Percentiles rank a stretch among this genome's conserved stretches.
These are phyloP conservation scores for Didymella sp. DNA, from an alignment of 2,329 filamentous ascomycete genomes.

Conservation along the genomic window DNA sequence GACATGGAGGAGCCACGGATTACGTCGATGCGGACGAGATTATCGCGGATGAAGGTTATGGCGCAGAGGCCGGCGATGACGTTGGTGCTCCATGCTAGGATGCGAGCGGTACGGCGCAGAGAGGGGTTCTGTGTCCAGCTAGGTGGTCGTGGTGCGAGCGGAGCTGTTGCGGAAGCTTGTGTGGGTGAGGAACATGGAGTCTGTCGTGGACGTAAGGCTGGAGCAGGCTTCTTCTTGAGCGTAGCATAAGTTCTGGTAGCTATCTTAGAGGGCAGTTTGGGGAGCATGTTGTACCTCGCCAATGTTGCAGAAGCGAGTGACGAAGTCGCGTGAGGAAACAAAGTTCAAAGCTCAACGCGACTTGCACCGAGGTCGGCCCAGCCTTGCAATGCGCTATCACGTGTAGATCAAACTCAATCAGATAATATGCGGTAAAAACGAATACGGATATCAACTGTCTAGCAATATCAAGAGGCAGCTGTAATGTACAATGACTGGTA, in stretches of 20 bases:
- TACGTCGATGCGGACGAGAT: slow-evolving; percentile 46
- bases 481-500: slow-evolving; percentile 49
- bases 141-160: slow-evolving; percentile 8
- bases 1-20: slow-evolving; percentile 55
- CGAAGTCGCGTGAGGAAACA: not conserved
- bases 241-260: slow-evolving; percentile 8
- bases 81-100: slow-evolving; percentile 22
- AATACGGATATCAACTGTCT: slow-evolving; percentile 25
- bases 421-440: slow-evolving; percentile 27
- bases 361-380: slow-evolving; percentile 15
- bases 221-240: not conserved
- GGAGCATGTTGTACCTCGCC: slow-evolving; percentile 2
- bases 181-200: slow-evolving; percentile 4
- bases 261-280: not conserved
- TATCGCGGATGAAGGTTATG: slow-evolving; percentile 50
- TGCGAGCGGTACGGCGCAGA: slow-evolving; percentile 20
- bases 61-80: slow-evolving; percentile 24
- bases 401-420: slow-evolving; percentile 19
- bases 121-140: slow-evolving; percentile 15
- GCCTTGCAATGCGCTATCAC: slow-evolving; percentile 10
- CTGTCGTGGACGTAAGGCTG: slow-evolving; percentile 2
- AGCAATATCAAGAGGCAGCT: slow-evolving; percentile 38
- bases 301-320: not conserved
- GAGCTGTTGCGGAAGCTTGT: not conserved
- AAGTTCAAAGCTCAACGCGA: slow-evolving; percentile 19